A percentile compares a stretch with the other conserved stretches of the same genome.
phyloP scores from a whole-genome alignment of 2,329 filamentous ascomycete species.

The Fusarium duplospermum region DNA sequence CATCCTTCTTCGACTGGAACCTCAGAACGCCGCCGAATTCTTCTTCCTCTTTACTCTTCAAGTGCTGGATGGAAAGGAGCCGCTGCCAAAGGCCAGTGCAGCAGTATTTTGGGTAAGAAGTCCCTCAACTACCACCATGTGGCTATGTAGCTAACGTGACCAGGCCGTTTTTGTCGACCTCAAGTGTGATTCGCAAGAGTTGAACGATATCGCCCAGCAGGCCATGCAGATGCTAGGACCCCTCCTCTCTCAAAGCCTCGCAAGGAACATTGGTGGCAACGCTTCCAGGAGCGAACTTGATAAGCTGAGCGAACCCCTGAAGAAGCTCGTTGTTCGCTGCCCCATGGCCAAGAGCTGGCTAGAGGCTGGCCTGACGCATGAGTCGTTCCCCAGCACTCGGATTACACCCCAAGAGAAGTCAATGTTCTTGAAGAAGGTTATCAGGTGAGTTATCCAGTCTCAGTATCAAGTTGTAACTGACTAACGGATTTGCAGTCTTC shows the following conservation, averaged over 20 bases:
- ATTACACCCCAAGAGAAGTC: conserved; percentile 70
- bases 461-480: neutral
- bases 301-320: conserved; percentile 76
- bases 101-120: conserved; percentile 78
- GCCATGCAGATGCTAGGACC: conserved; percentile 72
- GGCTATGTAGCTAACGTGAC: neutral
- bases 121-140: neutral
- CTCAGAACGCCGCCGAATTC: conserved; percentile 68
- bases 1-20: conserved; percentile 70
- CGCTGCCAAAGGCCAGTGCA: conserved; percentile 79
- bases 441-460: conserved; percentile 58
- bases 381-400: conserved; percentile 69
- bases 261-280: conserved; percentile 75
- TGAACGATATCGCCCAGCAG: conserved; percentile 58
- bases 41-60: conserved; percentile 79
- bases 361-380: conserved; percentile 66
- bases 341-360: conserved; percentile 71
- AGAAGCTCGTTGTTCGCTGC: conserved; percentile 71
- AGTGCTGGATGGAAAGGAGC: conserved; percentile 77
- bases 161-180: conserved; percentile 66
- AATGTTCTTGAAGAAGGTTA: conserved; percentile 73
- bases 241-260: conserved; percentile 67
- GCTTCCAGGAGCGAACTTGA: conserved; percentile 79
- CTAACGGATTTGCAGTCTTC: conserved; percentile 59
- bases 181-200: conserved; percentile 55